phyloP scores from a whole-genome alignment of 2,329 filamentous ascomycete species.

The Scortechinia acanthostroma region DNA sequence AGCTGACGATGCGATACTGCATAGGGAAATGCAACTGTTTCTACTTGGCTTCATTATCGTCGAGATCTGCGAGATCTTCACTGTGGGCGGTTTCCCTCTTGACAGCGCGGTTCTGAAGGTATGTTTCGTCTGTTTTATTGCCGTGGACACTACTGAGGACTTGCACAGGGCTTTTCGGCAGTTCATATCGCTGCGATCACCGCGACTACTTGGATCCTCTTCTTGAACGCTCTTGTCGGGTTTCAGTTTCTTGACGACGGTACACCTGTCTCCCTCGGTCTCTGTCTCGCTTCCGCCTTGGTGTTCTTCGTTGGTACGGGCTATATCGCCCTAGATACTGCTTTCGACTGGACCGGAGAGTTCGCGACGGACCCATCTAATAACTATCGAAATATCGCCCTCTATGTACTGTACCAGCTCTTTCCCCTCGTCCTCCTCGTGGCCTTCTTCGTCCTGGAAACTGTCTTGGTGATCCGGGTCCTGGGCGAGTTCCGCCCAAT shows the following conservation, averaged over 20 bases:
- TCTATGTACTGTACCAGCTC: slow-evolving; percentile 92
- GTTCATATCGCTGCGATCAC: slow-evolving; percentile 85
- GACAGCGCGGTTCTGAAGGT: slow-evolving; percentile 64
- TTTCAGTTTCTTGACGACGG: slow-evolving; percentile 93
- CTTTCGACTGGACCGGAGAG: slow-evolving; percentile 72
- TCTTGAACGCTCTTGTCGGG: slow-evolving; percentile 86
- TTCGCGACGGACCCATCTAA: slow-evolving; percentile 44
- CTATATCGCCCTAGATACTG: slow-evolving; percentile 92
- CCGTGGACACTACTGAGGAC: background rate
- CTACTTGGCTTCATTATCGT: slow-evolving; percentile 79
- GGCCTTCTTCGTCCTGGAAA: slow-evolving; percentile 77
- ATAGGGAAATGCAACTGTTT: slow-evolving; percentile 93
- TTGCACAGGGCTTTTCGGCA: slow-evolving; percentile 85
- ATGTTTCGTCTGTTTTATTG: slow-evolving; percentile 25
- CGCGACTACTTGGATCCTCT: slow-evolving; percentile 81
- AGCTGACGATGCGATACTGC: too few species aligned
- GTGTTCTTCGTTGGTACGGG: slow-evolving; percentile 81
- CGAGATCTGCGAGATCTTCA: slow-evolving; percentile 93
- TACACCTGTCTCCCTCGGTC: slow-evolving; percentile 72
- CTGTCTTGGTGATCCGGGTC: slow-evolving; percentile 75
- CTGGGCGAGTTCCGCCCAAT: slow-evolving; percentile 88
- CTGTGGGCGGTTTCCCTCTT: slow-evolving; percentile 81
- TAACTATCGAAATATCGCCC: slow-evolving; percentile 69
- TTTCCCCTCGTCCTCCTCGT: slow-evolving; percentile 83
- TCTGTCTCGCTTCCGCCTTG: slow-evolving; percentile 65